Conservation (phyloP, 768 basidiomycete genomes). For the Pulveroboletus sp. region DNA sequence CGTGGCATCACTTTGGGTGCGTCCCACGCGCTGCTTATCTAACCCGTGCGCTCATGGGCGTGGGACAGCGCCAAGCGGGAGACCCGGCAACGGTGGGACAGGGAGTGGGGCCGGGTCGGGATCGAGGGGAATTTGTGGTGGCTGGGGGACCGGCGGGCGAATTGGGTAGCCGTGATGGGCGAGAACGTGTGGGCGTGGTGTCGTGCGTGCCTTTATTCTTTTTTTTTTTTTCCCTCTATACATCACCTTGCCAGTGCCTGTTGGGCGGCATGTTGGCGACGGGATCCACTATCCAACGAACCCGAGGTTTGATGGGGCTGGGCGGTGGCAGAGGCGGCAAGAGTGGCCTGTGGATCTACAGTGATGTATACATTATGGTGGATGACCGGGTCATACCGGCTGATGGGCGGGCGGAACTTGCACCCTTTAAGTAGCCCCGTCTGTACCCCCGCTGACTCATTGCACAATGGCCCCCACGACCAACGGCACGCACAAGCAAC, state of each 20-base stretch:
- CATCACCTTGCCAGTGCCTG: constrained; percentile 43
- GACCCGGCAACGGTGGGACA: constrained; percentile 57
- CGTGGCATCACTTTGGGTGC: constrained; percentile 55
- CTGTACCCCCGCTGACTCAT: too few relatives aligned
- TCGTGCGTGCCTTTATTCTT: constrained; percentile 66
- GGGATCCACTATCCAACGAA: constrained; percentile 67
- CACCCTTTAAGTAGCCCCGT: neutral
- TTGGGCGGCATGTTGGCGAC: constrained; percentile 54
- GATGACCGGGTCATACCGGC: neutral
- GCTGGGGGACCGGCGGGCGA: constrained; percentile 55
- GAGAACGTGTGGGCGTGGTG: constrained; percentile 67
- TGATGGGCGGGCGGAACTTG: constrained; percentile 21
- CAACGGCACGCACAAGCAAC: constrained; percentile 17
- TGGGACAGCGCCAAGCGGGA: constrained; percentile 50
- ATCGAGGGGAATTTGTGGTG: constrained; percentile 89
- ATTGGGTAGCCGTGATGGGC: constrained; percentile 89
- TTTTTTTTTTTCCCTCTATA: too few relatives aligned
- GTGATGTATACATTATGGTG: constrained; percentile 30
- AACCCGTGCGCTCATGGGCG: too few relatives aligned
- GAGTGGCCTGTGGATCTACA: constrained; percentile 72
- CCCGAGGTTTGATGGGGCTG: constrained; percentile 69
- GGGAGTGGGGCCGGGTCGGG: constrained; percentile 75
- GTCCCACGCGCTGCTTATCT: too few relatives aligned
- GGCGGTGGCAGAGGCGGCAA: constrained; percentile 59
- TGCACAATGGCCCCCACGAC: constrained; percentile 28